Evolutionary conservation across 2,329 filamentous ascomycete genomes (phyloP), one percentile per base, ranked within the genome.

Genomic region (Mollisia scopiformis): DNA sequence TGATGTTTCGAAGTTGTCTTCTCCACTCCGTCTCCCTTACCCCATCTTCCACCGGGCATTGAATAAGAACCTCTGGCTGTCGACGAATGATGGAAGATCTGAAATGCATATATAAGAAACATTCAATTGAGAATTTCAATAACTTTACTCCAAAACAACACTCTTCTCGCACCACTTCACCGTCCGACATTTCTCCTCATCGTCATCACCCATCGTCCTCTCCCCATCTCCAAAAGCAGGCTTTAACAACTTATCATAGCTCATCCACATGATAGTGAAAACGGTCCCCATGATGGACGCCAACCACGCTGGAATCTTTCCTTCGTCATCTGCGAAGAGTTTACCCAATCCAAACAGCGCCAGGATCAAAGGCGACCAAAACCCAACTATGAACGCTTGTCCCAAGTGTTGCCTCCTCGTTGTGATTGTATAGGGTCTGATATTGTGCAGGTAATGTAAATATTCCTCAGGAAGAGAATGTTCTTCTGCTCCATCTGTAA

Each of bases 181-280:
- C 16, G n/a, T 62, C 16, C 58, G 57, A 21, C 55, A 57, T 31
- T 31, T 43, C 19, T 52, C 55, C 25, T 65, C 61, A 53, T 64
- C 58, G 11, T 62, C 62, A 37, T 62, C 51, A 13, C 50, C 52
- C 46, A 66, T 58, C 37, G 86, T 88, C 69, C 83, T 84, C 80
- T 98, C 94, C 0, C 95, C 95, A 72, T 98, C 91, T 0, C 94
- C 94, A 79, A 96, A 97, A 0, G 88, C 41, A 0, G 76, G 78
- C 74, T 86, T 88, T 66, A 89, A 88, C 19, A 85, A 71, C 0
- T 55, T 62, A 76, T 92, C 89, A 75, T 93, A 92, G 50, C 76
- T 82, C 49, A 67, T 70, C 90, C 90, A 93, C 67, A 87, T 75
- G 0, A 80, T 72, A 1, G 76, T 80, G 61, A 89, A 86, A 1